A percentile compares a stretch with the other conserved stretches of the same genome.
Conservation (phyloP, 2,329 filamentous ascomycete species). For the Sclerotinia nivalis region DNA sequence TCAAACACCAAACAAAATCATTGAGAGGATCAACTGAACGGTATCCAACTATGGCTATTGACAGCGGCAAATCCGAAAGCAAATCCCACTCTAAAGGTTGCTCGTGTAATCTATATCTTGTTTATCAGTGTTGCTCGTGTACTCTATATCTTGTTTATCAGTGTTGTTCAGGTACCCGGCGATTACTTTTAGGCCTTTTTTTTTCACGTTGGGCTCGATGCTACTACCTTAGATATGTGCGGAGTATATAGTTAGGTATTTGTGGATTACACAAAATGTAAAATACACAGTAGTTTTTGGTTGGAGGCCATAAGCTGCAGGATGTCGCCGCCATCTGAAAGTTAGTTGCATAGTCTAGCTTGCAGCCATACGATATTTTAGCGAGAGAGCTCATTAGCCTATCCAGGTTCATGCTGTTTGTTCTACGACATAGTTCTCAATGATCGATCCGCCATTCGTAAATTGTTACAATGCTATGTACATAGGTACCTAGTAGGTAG, state of each 20-base stretch:
- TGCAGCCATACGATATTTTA: neutral
- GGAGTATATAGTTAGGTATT: neutral
- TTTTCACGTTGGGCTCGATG: constrained; percentile 7
- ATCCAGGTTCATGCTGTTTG: neutral
- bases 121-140: neutral
- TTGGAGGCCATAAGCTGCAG: constrained; percentile 8
- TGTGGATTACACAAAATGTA: constrained; percentile 14
- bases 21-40: neutral
- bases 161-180: neutral
- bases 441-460: neutral
- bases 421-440: neutral
- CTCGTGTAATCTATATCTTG: too few species aligned
- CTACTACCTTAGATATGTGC: neutral
- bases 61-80: constrained; percentile 6
- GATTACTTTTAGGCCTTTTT: constrained; percentile 7
- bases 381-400: constrained; percentile 13
- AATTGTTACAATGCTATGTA: neutral
- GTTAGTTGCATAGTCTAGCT: constrained; percentile 2
- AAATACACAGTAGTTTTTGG: neutral
- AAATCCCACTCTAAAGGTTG: neutral
- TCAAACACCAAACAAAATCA: constrained; percentile 21
- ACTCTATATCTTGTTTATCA: neutral
- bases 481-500: neutral
- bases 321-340: constrained; percentile 18
- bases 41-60: neutral